A percentile compares a stretch with the other conserved stretches of the same genome.
These are phyloP conservation scores for Wallacemonas sp. DNA, from an alignment of 208 protist genomes.

Conservation along the genomic window DNA sequence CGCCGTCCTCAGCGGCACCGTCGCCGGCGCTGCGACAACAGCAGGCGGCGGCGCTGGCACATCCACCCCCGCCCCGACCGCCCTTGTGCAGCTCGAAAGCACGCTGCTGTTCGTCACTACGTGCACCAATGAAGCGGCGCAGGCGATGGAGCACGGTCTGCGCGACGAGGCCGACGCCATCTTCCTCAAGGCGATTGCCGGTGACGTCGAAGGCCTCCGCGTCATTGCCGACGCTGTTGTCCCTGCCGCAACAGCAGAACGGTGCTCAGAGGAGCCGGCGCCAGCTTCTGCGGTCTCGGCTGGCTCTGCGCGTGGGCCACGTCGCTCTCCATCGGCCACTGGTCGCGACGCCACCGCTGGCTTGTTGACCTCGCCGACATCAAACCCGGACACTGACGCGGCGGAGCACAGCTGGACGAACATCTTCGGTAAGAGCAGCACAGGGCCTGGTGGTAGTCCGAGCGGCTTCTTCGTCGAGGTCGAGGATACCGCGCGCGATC, in stretches of 20 bases:
- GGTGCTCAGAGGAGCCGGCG: too few relatives aligned
- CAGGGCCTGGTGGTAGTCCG: background rate
- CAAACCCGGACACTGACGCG: background rate
- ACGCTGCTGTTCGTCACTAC: slow-evolving; percentile 21
- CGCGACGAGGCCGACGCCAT: slow-evolving; percentile 30
- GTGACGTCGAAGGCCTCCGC: slow-evolving; percentile 14
- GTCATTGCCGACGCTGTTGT: slow-evolving; percentile 3
- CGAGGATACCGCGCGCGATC: background rate
- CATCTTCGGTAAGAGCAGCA: background rate
- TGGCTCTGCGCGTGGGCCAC: background rate
- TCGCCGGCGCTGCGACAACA: too few relatives aligned
- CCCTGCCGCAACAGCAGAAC: too few relatives aligned
- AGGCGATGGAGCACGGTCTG: slow-evolving; percentile 28
- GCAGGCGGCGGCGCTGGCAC: background rate
- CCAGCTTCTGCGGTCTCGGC: too few relatives aligned
- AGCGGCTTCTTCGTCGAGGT: background rate
- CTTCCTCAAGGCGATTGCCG: slow-evolving; percentile 20
- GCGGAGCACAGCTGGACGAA: slow-evolving; percentile 2
- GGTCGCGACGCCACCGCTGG: background rate
- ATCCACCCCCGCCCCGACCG: background rate
- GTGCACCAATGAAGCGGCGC: slow-evolving; percentile 35
- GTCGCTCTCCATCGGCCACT: background rate
- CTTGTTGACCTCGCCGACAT: background rate
- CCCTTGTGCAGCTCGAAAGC: slow-evolving; percentile 8
- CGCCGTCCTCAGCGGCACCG: background rate